Base-by-base conservation (phyloP, 257 asterid genomes). In the Phtheirospermum japonicum region DNA sequence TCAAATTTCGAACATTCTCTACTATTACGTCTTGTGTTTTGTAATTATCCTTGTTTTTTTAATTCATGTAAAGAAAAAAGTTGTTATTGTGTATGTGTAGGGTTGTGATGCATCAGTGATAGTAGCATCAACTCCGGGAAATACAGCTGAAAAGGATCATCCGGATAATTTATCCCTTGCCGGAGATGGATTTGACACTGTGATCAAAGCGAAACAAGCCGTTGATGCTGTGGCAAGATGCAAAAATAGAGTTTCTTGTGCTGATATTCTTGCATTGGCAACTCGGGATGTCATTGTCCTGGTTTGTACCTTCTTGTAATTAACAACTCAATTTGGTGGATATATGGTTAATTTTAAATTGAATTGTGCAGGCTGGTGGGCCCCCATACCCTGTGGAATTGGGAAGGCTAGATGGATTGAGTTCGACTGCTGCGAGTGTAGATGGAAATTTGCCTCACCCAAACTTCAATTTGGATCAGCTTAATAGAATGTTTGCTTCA, bases 171-270 rank as follows among this genome's bases (percentile, higher is more conserved):
- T 88, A 17, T 91, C 98, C 1, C 69, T 91, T 4, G 98, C 98
- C n/a, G 98, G 98, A 70, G 98, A 91, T 18, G 98, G 98, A 30
- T 91, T 91, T 53, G 98, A 91, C 74, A 74, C 95, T 0, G 89
- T 91, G 4, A 70, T 88, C 65, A 91, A 84, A 66, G 98, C 98
- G 9, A 88, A 88, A 61, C 86, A 85, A 0, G 98, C 96, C 0
- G 80, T 91, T 0, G 96, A 91, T 56, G 83, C 87, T 1, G 79
- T 66, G 16, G 59, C 80, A 2, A 51, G 68, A 0, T 91, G 98
- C 73, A 73, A 1, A 36, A 91, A 88, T 12, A 81, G 66, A 65
- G 96, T 91, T 13, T 91, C 98, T 0, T 91, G 98, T 68, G 98
- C 98, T 0, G 98, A 91, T 60, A 88, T 91, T 81, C 90, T 91